Conservation (phyloP, 805 yeast species). For the Kluyveromyces siamensis region DNA sequence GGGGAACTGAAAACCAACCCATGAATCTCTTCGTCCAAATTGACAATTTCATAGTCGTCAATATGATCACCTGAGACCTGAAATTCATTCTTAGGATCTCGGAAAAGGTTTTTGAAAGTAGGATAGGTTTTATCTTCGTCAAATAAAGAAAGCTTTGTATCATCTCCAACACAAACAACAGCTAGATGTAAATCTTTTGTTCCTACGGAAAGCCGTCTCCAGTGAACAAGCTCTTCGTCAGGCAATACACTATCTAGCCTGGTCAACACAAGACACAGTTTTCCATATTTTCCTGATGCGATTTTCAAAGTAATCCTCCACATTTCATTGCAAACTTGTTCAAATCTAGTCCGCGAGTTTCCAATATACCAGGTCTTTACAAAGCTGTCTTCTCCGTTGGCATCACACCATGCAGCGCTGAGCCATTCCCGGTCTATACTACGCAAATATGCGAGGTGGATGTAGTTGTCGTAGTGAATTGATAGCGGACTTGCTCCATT, state of each 20-base stretch:
- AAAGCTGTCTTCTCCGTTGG: conserved; percentile 54
- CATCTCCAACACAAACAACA: conserved; percentile 58
- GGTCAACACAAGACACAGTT: conserved; percentile 53
- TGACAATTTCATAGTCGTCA: conserved; percentile 34
- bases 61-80: background rate
- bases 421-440: conserved; percentile 79
- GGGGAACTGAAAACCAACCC: conserved; percentile 53
- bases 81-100: conserved; percentile 12
- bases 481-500: conserved; percentile 28
- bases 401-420: conserved; percentile 84
- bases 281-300: conserved; percentile 37
- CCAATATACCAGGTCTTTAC: conserved; percentile 57
- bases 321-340: conserved; percentile 54
- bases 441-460: conserved; percentile 81
- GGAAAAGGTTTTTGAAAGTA: conserved; percentile 28
- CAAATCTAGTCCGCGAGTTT: conserved; percentile 32
- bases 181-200: conserved; percentile 49
- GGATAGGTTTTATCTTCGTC: conserved; percentile 27
- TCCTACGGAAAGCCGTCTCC: conserved; percentile 63
- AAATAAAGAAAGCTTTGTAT: conserved; percentile 37
- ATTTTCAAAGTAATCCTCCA: conserved; percentile 50
- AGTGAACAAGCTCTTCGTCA: conserved; percentile 71
- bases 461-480: conserved; percentile 48
- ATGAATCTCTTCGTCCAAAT: conserved; percentile 41
- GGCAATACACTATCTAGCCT: conserved; percentile 67